Evolutionary conservation across 768 basidiomycete species (phyloP), one percentile per base, ranked within the genome.

Genomic region (Lactarius pseudohatsudake): DNA sequence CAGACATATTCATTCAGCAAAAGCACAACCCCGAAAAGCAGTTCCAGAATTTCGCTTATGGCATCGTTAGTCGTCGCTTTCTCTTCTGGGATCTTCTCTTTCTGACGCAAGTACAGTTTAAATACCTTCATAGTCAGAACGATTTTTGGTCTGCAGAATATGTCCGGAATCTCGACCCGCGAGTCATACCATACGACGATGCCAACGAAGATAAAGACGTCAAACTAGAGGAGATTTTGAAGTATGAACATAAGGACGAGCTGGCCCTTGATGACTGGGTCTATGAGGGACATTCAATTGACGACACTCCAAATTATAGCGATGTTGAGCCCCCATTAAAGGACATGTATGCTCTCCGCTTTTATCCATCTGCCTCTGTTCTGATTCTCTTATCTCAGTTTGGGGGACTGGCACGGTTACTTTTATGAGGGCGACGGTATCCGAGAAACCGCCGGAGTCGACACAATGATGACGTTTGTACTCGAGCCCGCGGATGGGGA

Each of bases 1-100:
- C 40, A 73, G 72, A 59, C 13, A 67, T 64, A 7, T 73, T 73
- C 53, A n/a, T 36, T 45, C 70, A 73, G 4, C 72, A 70, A 41
- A 71, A 64, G 28, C 62, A 68, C 4, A 69, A 73, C n/a, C 15
- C 56, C 1, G 66, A 69, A 7, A 60, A 57, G 28, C 72, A 73
- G 36, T 70, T 73, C 58, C 55, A 72, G 40, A 64, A 22, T 32
- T 73, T 73, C 53, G 72, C 72, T 0, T 47, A 64, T 26, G 72
- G 72, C 4, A 60, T 71, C 4, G 72, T 73, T 5, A 57, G 57
- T 71, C 4, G 5, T 38, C 43, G 9, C 20, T 9, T 57, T 26
- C 38, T 9, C 2, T 20, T 32, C 11, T n/a, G 0, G 7, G 28
- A 2, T 1, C 4, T 34, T 28, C 55, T 41, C 32, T 11, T 4